phyloP scores from a whole-genome alignment of 2,329 filamentous ascomycete species.

The Chrysosphaeria jannelii region DNA sequence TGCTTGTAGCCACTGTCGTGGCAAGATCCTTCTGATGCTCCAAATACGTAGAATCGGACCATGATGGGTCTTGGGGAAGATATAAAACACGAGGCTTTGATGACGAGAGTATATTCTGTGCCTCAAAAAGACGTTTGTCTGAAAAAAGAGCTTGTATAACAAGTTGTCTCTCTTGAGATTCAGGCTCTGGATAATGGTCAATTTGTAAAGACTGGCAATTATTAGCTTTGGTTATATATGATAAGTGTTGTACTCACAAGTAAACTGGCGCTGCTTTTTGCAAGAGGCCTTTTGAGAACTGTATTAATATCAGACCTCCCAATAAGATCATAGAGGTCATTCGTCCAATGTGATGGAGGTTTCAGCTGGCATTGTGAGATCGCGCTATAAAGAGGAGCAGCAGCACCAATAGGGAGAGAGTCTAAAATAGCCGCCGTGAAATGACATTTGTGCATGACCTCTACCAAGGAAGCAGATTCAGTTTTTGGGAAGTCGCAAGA shows the following conservation, averaged over 20 bases:
- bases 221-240: no score
- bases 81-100: constrained; percentile 52
- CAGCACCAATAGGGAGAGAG: constrained; percentile 60
- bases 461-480: constrained; percentile 27
- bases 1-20: constrained; percentile 59
- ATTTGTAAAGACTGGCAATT: no score
- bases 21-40: constrained; percentile 83
- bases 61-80: constrained; percentile 41
- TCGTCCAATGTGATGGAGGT: constrained; percentile 49
- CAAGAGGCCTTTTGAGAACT: no score
- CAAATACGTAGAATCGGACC: constrained; percentile 62
- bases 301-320: constrained; percentile 55
- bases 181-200: no score
- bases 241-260: no score
- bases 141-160: constrained; percentile 71
- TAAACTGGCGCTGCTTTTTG: no score
- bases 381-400: constrained; percentile 51
- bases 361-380: constrained; percentile 62
- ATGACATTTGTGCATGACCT: constrained; percentile 40
- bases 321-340: constrained; percentile 40
- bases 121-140: constrained; percentile 70
- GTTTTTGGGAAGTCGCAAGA: no score
- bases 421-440: constrained; percentile 40
- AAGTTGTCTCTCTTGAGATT: constrained; percentile 55
- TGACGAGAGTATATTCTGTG: constrained; percentile 58